Base-by-base conservation (phyloP, 75 land plant species). In the Selaginella tamariscina region DNA sequence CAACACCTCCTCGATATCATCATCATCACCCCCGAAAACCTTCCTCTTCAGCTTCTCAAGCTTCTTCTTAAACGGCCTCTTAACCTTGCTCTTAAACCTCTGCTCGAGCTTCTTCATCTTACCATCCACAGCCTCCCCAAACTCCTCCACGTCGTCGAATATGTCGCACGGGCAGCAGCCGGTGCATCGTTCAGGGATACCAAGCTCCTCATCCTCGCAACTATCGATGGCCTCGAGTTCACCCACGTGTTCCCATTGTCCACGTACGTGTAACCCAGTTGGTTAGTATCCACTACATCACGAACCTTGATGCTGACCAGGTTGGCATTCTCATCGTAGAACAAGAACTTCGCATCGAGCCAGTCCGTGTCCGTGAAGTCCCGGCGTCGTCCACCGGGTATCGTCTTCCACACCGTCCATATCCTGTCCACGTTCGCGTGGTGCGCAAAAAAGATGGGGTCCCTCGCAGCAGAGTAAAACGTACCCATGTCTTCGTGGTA, bases 301-400 rank as follows among this genome's bases (percentile, higher is more conserved):
- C 78, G 0, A 2, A 74, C 74, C 24, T 67, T 77, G 32, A 77
- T 77, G 31, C 59, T 15, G 1, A 77, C 71, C 63, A 73, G 55
- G 29, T 57, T 54, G 27, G 21, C 68, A 39, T 77, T 68, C 70
- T 81, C 80, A 62, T 81, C 80, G 65, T 71, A 68, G 65, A 81
- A 81, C 56, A 68, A 24, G 44, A 77, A 77, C 44, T 60, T 24
- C 9, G 77, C n/a, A 55, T 81, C 64, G 24, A 81, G 83, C 13
- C 49, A 77, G 56, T 77, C 80, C 0, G 71, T 67, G n/a, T 81
- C 75, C 24, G 63, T 20, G 1, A 26, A 30, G 22, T 64, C 69
- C 57, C 27, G 27, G 0, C 75, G 33, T 27, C 71, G 11, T 20
- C 75, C 59, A 2, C 29, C 33, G 69, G 57, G 63, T 31, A 71